Percentiles rank a stretch among this genome's conserved stretches.
Conservation (phyloP, 2,329 filamentous ascomycete species). For the Gyromitra esculenta region DNA sequence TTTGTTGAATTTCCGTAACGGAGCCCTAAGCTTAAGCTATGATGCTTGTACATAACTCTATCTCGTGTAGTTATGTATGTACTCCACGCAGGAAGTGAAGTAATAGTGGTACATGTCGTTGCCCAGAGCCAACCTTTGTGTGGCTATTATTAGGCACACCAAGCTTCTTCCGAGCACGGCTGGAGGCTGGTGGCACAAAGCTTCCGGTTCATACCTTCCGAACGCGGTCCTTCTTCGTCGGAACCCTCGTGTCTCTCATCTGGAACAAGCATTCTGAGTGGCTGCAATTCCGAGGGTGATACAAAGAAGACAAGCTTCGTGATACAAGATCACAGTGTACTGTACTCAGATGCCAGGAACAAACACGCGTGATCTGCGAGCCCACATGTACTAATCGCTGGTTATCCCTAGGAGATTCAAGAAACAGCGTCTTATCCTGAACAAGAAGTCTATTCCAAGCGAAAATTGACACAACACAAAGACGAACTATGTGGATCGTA, state of each 20-base stretch:
- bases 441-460: neutral
- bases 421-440: neutral
- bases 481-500: neutral
- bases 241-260: neutral
- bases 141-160: slow-evolving; percentile 10
- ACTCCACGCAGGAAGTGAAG: neutral
- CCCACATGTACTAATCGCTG: too few relatives aligned
- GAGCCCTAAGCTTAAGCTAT: too few relatives aligned
- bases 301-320: slow-evolving; percentile 13
- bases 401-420: neutral
- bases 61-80: neutral
- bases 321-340: neutral
- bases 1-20: neutral
- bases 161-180: neutral
- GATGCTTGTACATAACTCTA: too few relatives aligned
- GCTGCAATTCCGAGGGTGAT: neutral
- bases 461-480: neutral
- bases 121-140: neutral
- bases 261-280: neutral
- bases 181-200: neutral
- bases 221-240: neutral
- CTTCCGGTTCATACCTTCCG: neutral
- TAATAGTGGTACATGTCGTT: neutral
- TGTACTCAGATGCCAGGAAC: neutral
- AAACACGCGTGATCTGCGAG: neutral